Conservation (phyloP, 2,329 filamentous ascomycete genomes). For the Fonsecaea monophora region DNA sequence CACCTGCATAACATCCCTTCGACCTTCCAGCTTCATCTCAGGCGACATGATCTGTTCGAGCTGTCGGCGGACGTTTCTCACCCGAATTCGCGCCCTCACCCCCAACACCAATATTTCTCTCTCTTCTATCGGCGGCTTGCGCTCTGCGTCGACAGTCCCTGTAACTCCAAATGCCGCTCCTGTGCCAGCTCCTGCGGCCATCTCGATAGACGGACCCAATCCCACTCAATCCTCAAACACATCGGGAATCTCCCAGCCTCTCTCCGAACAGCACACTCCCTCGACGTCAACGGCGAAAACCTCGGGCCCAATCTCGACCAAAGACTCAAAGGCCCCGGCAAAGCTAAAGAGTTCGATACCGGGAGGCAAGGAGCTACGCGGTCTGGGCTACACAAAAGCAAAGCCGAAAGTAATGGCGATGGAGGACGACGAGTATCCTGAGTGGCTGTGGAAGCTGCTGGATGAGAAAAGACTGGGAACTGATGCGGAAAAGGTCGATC, state of each 20-base stretch:
- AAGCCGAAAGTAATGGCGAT: slow-evolving; percentile 53
- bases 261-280: slow-evolving; percentile 43
- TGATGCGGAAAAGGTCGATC: slow-evolving; percentile 47
- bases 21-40: neutral
- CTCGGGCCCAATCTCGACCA: slow-evolving; percentile 36
- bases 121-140: slow-evolving; percentile 9
- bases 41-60: slow-evolving; percentile 38
- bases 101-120: slow-evolving; percentile 8
- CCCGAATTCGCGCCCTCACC: slow-evolving; percentile 24
- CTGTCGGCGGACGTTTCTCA: slow-evolving; percentile 34
- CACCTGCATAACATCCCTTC: neutral
- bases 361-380: slow-evolving; percentile 50
- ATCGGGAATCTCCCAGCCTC: slow-evolving; percentile 50
- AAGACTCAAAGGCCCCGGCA: slow-evolving; percentile 42
- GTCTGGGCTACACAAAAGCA: slow-evolving; percentile 57
- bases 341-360: slow-evolving; percentile 49
- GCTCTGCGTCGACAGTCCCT: slow-evolving; percentile 32
- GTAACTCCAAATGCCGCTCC: slow-evolving; percentile 34
- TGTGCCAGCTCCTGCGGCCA: slow-evolving; percentile 31
- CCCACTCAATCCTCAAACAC: slow-evolving; percentile 46
- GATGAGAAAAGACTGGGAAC: slow-evolving; percentile 48
- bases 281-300: slow-evolving; percentile 32
- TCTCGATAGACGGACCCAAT: slow-evolving; percentile 25
- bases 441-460: slow-evolving; percentile 56
- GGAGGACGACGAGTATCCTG: slow-evolving; percentile 57